Percentiles rank a stretch among this genome's conserved stretches.
phyloP scores from a whole-genome alignment of 768 basidiomycete species.

The Lentinula lateritia region DNA sequence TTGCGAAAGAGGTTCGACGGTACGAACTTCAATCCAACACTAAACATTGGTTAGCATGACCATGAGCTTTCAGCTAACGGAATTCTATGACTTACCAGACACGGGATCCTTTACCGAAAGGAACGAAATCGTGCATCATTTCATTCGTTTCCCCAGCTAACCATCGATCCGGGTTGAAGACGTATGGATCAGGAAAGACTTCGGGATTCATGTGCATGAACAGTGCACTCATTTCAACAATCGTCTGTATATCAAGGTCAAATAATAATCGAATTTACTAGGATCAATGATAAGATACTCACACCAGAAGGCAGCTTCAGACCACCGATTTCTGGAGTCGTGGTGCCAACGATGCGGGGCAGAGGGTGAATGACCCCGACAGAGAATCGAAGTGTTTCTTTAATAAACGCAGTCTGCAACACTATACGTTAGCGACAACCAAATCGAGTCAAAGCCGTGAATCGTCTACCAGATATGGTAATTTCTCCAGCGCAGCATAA shows the following conservation, averaged over 20 bases:
- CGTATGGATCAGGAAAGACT: slow-evolving; percentile 33
- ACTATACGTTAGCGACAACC: slow-evolving; percentile 10
- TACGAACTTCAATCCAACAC: background rate
- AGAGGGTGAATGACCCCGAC: slow-evolving; percentile 33
- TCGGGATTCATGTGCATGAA: slow-evolving; percentile 33
- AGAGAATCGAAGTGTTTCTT: slow-evolving; percentile 38
- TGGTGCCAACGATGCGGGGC: slow-evolving; percentile 32
- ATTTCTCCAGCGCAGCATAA: slow-evolving; percentile 26
- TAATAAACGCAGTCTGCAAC: slow-evolving; percentile 39
- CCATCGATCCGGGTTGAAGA: slow-evolving; percentile 40
- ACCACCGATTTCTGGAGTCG: slow-evolving; percentile 29
- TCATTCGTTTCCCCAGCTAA: slow-evolving; percentile 26
- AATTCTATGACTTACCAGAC: slow-evolving; percentile 20
- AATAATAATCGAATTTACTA: background rate
- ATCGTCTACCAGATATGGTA: slow-evolving; percentile 30
- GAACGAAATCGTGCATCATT: slow-evolving; percentile 35
- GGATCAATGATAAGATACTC: slow-evolving; percentile 4
- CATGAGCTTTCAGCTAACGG: background rate
- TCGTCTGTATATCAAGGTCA: slow-evolving; percentile 23
- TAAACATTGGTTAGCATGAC: background rate
- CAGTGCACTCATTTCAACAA: slow-evolving; percentile 33
- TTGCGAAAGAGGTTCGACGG: background rate
- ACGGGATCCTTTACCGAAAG: slow-evolving; percentile 39
- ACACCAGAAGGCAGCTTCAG: slow-evolving; percentile 32
- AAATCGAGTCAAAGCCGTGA: background rate